Base-by-base conservation (phyloP, 192 early-diverging fungal species). In the Entrophospora sp. region DNA sequence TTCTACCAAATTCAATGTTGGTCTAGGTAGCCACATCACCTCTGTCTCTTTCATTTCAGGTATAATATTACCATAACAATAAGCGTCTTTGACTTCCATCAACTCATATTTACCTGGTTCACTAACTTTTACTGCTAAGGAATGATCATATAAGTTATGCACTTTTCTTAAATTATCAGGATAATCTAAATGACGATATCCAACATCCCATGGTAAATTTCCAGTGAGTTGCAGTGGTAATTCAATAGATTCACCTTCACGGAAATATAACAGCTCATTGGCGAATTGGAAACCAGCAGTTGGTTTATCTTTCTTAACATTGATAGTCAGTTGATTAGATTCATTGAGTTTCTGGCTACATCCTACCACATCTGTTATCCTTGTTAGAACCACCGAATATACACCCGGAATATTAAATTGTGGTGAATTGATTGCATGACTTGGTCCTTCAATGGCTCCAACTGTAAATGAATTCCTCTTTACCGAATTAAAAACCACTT, bases 201-300 rank as follows among this genome's bases (percentile, higher is more conserved):
- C 40, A 5, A 79, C 31, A 14, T 60, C 32, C 77, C 77, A 79
- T 24, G 75, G 75, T 20, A 64, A 58, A 64, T 79, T 69, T 5
- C 77, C 77, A 31, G 77, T 74, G 18, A 79, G 44, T 32, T 75
- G 74, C 16, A 79, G 45, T 16, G 77, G 77, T 28, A 79, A 53
- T 5, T 53, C 51, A 20, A 68, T 61, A 28, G n/a, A 31, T 24
- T 35, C 13, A 10, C 75, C 75, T 53, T 79, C 72, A 34, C 66
- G 42, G 8, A 76, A 64, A 16, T 48, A 51, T 12, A 72, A 22
- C 14, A 44, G 18, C 20, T 69, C 48, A 25, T 62, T 34, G 0
- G 31, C 22, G 3, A 42, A 35, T 66, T 71, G 71, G 45, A 79
- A 79, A 36, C 67, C 69, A 5, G 68, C 77, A 13, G 72, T 71